phyloP scores from a whole-genome alignment of 129 eudicot species.

The Lonicera japonica region DNA sequence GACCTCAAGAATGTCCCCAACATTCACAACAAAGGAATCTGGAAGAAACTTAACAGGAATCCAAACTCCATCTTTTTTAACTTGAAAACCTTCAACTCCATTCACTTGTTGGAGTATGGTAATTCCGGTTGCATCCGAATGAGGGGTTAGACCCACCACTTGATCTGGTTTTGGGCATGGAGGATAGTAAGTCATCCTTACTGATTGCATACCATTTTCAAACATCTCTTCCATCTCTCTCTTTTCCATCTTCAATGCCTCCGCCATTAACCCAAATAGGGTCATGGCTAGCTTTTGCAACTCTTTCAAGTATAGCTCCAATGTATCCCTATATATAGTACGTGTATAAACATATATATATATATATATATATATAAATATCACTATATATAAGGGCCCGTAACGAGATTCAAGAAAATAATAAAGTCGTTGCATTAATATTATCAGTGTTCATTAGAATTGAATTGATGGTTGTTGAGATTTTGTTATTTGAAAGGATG shows the following conservation, averaged over 20 bases:
- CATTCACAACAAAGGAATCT: constrained; percentile 49
- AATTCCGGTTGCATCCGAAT: constrained; percentile 52
- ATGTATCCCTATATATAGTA: constrained; percentile 30
- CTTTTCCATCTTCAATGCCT: constrained; percentile 41
- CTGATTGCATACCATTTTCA: constrained; percentile 54
- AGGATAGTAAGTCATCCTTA: constrained; percentile 57
- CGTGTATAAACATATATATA: too few species aligned
- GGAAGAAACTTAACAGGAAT: constrained; percentile 37
- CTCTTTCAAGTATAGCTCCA: constrained; percentile 41
- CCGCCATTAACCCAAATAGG: constrained; percentile 32
- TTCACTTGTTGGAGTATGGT: constrained; percentile 48
- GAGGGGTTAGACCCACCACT: constrained; percentile 54
- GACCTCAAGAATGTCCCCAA: constrained; percentile 69
- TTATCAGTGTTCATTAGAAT: too few species aligned
- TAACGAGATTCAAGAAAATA: too few species aligned
- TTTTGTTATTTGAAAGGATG: too few species aligned
- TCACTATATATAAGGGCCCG: too few species aligned
- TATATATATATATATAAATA: too few species aligned
- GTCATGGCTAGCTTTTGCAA: constrained; percentile 34
- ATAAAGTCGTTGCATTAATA: too few species aligned
- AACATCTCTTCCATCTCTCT: constrained; percentile 31
- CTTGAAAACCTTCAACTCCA: constrained; percentile 48
- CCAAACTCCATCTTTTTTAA: constrained; percentile 60
- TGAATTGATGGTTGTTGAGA: too few species aligned
- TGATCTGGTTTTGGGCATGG: constrained; percentile 56